A percentile compares a stretch with the other conserved stretches of the same genome.
phyloP scores from a whole-genome alignment of 176 grass and related monocot species.

The Puccinellia tenuiflora region DNA sequence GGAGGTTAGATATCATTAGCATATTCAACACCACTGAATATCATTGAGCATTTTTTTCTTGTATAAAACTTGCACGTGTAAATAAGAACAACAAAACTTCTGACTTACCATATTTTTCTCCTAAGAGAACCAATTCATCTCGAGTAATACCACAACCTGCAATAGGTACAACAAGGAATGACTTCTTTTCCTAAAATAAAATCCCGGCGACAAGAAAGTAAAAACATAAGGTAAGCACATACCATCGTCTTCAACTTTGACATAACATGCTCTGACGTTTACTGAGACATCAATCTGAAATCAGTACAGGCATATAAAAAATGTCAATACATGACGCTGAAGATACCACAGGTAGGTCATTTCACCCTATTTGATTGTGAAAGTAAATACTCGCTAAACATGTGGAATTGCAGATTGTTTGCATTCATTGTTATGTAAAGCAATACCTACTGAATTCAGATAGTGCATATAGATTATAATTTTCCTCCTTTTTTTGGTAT shows the following conservation, averaged over 20 bases:
- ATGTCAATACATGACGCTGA: background rate
- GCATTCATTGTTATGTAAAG: background rate
- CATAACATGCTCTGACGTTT: constrained; percentile 59
- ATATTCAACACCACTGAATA: constrained; percentile 7
- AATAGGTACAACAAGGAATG: constrained; percentile 15
- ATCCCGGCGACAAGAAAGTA: constrained; percentile 7
- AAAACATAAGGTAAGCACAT: background rate
- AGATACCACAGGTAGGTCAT: background rate
- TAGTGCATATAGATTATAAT: background rate
- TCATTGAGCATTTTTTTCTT: background rate
- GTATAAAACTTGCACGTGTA: background rate
- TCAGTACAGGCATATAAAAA: background rate
- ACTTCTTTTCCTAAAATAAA: background rate
- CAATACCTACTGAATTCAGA: constrained; percentile 21
- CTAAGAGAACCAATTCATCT: constrained; percentile 82
- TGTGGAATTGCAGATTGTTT: background rate
- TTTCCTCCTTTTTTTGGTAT: background rate
- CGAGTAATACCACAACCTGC: constrained; percentile 87
- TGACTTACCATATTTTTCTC: constrained; percentile 72
- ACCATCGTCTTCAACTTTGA: constrained; percentile 96
- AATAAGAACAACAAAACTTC: constrained; percentile 6
- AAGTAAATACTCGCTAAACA: constrained; percentile 1
- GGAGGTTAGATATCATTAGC: background rate
- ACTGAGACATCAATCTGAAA: constrained; percentile 73
- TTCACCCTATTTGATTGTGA: background rate